A percentile compares a stretch with the other conserved stretches of the same genome.
Conservation (phyloP, 2,329 filamentous ascomycete species). For the Reticulascus tulasneorum region DNA sequence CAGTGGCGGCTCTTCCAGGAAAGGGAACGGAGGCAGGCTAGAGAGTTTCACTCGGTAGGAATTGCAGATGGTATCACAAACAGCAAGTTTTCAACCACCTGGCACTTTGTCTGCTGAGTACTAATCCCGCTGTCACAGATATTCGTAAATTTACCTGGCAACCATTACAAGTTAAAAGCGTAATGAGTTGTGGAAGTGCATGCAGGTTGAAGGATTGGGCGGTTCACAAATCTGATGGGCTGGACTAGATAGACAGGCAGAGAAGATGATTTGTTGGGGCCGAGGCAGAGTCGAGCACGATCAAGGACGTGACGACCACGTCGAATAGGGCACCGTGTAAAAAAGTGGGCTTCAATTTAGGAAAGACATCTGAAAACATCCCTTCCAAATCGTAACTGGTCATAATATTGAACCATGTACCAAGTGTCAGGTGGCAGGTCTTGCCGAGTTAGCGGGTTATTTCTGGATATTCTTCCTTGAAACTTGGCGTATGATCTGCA, state of each 20-base stretch:
- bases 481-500: no score
- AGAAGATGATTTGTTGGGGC: conserved; percentile 11
- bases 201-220: no score
- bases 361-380: no score
- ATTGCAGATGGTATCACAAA: neutral
- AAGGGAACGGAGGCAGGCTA: neutral
- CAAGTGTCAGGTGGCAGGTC: no score
- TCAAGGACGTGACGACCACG: conserved; percentile 15
- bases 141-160: conserved; percentile 5
- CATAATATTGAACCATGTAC: no score
- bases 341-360: no score
- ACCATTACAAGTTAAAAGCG: neutral
- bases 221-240: no score
- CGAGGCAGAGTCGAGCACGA: conserved; percentile 15
- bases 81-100: conserved; percentile 1
- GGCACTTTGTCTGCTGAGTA: conserved; percentile 5
- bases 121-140: neutral
- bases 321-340: no score
- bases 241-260: no score
- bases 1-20: conserved; percentile 20
- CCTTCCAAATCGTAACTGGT: no score
- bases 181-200: neutral
- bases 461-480: no score
- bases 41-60: neutral
- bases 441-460: no score